Evolutionary conservation across 176 grass and related monocot species (phyloP).

Genomic region (Carex cristatella): DNA sequence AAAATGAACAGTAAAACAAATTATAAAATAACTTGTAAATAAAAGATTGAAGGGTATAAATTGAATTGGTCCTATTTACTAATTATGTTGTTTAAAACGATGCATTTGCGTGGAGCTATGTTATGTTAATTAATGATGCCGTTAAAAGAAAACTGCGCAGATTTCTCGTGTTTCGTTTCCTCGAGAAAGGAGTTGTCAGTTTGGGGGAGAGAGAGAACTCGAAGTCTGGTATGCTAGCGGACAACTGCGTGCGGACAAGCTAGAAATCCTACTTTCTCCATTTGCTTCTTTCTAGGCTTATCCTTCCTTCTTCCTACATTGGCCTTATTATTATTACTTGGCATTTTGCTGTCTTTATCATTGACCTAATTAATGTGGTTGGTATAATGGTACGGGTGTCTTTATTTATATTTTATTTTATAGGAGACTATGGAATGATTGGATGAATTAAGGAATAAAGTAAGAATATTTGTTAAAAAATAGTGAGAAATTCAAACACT

Average conservation of each 20-base stretch:
- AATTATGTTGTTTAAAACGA: background rate
- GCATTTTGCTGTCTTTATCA: conserved; percentile 17
- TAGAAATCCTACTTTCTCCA: background rate
- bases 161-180: background rate
- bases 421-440: background rate
- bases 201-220: background rate
- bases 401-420: background rate
- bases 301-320: background rate
- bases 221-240: conserved; percentile 1
- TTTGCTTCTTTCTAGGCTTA: conserved; percentile 15
- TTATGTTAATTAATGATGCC: conserved; percentile 12
- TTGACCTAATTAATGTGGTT: background rate
- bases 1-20: too few relatives aligned
- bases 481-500: too few relatives aligned
- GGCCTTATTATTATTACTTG: conserved; percentile 17
- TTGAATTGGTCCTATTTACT: background rate
- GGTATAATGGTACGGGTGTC: background rate
- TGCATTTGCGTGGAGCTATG: background rate
- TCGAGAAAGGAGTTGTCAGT: background rate
- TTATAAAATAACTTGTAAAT: too few relatives aligned
- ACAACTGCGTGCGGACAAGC: conserved; percentile 15
- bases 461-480: too few relatives aligned
- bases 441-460: too few relatives aligned
- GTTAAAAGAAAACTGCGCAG: conserved; percentile 21
- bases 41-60: too few relatives aligned